phyloP scores from a whole-genome alignment of 768 basidiomycete genomes.

The Pisolithus tinctorius region DNA sequence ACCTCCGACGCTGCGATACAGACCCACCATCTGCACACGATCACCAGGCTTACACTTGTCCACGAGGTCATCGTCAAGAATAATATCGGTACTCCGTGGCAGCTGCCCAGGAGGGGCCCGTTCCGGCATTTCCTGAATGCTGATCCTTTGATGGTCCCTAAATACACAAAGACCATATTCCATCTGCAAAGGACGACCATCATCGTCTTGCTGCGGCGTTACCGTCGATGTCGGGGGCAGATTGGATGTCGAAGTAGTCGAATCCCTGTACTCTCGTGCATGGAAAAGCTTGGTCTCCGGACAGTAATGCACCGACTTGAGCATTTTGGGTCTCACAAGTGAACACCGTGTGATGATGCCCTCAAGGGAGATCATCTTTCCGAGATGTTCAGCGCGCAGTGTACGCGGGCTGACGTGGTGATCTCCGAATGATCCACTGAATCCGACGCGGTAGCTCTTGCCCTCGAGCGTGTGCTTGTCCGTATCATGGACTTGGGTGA shows the following conservation, averaged over 20 bases:
- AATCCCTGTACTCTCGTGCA: constrained; percentile 87
- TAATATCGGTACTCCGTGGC: constrained; percentile 92
- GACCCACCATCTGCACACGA: constrained; percentile 92
- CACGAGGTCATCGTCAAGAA: constrained; percentile 93
- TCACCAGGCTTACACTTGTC: constrained; percentile 98
- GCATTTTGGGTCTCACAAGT: constrained; percentile 96
- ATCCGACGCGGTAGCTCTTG: constrained; percentile 81
- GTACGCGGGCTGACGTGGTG: constrained; percentile 96
- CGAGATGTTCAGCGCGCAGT: constrained; percentile 79
- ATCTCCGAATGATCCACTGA: constrained; percentile 96
- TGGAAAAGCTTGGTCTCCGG: constrained; percentile 82
- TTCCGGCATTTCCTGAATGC: constrained; percentile 99
- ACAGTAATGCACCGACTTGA: constrained; percentile 94
- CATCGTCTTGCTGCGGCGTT: constrained; percentile 88
- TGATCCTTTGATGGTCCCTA: constrained; percentile 94
- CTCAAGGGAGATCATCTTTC: constrained; percentile 95
- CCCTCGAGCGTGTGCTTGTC: constrained; percentile 78
- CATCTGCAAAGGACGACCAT: constrained; percentile 79
- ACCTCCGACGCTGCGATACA: constrained; percentile 90
- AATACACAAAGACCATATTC: constrained; percentile 92
- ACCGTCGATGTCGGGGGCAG: constrained; percentile 80
- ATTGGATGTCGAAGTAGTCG: constrained; percentile 79
- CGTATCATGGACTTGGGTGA: constrained; percentile 66
- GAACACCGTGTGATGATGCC: constrained; percentile 98
- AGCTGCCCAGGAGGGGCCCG: constrained; percentile 95